Base-by-base conservation (phyloP, 768 basidiomycete genomes). In the Obba rivulosa region DNA sequence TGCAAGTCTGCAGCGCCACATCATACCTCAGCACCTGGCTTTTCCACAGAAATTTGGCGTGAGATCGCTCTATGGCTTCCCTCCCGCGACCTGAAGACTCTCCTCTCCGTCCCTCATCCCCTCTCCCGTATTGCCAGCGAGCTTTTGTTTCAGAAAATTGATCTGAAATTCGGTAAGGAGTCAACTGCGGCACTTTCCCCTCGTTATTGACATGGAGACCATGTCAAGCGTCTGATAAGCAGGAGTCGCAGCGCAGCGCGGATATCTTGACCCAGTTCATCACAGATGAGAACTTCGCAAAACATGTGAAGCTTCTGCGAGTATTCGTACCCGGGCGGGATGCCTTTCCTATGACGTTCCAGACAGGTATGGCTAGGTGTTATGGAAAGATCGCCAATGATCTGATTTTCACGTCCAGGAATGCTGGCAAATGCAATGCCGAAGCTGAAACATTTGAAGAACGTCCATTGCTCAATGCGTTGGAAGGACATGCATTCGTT, bases 1-100 rank as follows among this genome's bases (percentile, higher is more conserved):
- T 42, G 20, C 35, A 52, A 64, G 66, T 61, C 63, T 41, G 54
- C 63, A 34, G 53, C 62, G 38, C 65, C 75, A 14, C 73, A 74
- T 8, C 60, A 66, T 23, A 70, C 69, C 43, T 74, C 70, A 16
- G n/a, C n/a, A n/a, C 77, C 77, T 34, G 73, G 74, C 17, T 78
- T 87, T 56, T 85, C 84, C 3, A 69, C 70, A 5, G 85, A 87
- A 65, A 78, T 87, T 44, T 87, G 85, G 85, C 71, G 80, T 31
- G 79, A 85, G 59, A 79, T 87, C 34, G 83, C 78, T 0, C 65
- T 73, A 4, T 80, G 73, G 56, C 72, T 87, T 4, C 79, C 83
- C 0, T 73, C 77, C 17, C 74, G 75, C 9, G 85, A 87, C 60
- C 76, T 87, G 43, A 82, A 79, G 57, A 74, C 80, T 1, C 67